Evolutionary conservation across 805 yeast species (phyloP), one percentile per base, ranked within the genome.

Genomic region (Saccharomycopsis sp.): DNA sequence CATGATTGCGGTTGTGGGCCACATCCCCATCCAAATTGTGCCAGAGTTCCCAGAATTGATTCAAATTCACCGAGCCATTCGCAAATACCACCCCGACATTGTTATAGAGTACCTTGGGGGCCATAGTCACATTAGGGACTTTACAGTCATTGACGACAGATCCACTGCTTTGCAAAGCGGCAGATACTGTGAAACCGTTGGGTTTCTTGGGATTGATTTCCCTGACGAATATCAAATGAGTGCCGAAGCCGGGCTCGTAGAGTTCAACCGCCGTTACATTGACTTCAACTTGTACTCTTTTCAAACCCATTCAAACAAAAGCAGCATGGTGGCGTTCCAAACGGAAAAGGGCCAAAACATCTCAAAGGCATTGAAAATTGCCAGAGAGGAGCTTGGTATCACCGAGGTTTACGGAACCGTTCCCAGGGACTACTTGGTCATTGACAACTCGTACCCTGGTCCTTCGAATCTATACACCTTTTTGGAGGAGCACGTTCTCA

Each of bases 81-180:
- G 96, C 45, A 45, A 55, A 19, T 62, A 59, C 20, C 81, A 73
- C 52, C 89, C 94, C 4, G 56, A 67, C 22, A 67, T 70, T 0
- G 64, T 76, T 0, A 81, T 89, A 39, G 95, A 86, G 56, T 84
- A 81, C 52, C 80, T 89, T 59, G 97, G 96, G 1, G 97, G 96
- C 1, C 97, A 89, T 60, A 77, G 94, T 21, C 97, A 89, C 56
- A 76, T 89, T 12, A 67, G 97, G 47, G 97, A 89, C 58, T 89
- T 80, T 58, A 69, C 74, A 5, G 63, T 73, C 3, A 65, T 77
- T 38, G 97, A 89, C 53, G 61, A 65, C 2, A 63, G 61, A 36
- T 71, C 88, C 18, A 75, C 83, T 0, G 96, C 80, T 0, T 59
- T 89, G n/a, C 95, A 89, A 61, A 83, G 95, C 55, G 97, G 97